These are phyloP conservation scores for Rubia peregrina DNA, from an alignment of 305 asterid species.

Conservation along the genomic window DNA sequence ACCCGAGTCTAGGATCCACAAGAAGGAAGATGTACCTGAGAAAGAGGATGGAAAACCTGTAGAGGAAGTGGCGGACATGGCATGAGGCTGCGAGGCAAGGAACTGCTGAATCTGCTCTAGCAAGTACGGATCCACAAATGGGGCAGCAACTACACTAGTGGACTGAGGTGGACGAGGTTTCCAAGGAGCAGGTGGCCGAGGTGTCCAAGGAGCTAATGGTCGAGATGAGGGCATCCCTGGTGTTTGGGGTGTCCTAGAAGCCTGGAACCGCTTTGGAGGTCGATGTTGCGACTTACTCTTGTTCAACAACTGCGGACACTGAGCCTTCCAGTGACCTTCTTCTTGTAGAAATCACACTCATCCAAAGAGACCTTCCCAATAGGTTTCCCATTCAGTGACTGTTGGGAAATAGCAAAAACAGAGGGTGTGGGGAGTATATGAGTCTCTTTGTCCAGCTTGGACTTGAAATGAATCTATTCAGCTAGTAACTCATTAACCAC, in stretches of 20 bases:
- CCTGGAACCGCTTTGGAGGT: neutral
- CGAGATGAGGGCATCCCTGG: neutral
- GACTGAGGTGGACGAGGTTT: too few relatives aligned
- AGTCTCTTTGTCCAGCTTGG: neutral
- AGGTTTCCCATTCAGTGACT: neutral
- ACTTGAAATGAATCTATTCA: neutral
- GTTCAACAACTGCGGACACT: neutral
- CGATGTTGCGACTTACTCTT: too few relatives aligned
- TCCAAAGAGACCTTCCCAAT: neutral
- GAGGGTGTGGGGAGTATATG: neutral
- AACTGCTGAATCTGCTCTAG: neutral
- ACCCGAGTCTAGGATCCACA: neutral
- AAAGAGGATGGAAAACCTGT: too few relatives aligned
- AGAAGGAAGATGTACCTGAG: neutral
- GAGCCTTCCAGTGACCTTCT: neutral
- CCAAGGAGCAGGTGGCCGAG: neutral
- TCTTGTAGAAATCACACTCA: neutral
- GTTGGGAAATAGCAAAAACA: neutral
- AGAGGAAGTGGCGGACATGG: too few relatives aligned
- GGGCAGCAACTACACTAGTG: too few relatives aligned
- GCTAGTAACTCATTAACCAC: neutral
- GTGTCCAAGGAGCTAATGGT: neutral
- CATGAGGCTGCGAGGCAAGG: neutral
- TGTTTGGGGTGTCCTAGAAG: too few relatives aligned
- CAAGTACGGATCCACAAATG: too few relatives aligned